Evolutionary conservation across 805 yeast genomes (phyloP), one percentile per base, ranked within the genome.

Genomic region (Yamadazyma nakazawae): DNA sequence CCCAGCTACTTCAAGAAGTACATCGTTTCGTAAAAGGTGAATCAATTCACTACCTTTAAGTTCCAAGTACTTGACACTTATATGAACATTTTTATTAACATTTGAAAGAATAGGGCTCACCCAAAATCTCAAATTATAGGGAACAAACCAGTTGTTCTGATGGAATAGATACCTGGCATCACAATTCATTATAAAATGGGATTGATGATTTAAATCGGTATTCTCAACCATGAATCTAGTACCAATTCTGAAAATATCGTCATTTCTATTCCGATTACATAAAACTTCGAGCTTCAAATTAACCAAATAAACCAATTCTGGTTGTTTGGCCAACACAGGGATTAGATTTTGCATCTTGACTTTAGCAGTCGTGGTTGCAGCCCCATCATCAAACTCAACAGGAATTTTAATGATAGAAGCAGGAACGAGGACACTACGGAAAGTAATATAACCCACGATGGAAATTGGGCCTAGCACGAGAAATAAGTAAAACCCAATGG

Each of bases 61-160:
- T 11, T 28, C 38, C 21, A 45, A 30, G 24, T 28, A 36, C 34
- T 25, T 18, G 9, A 45, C 25, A 3, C 28, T 36, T n/a, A 58
- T 25, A 14, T 43, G 43, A 11, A 52, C 49, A 26, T 46, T 46
- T 34, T 52, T 54, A 36, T 56, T 45, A 38, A 56, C 49, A 38
- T 49, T 49, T 5, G 56, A 46, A 4, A 66, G 34, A 0, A 60
- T 34, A 0, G 76, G 76, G 1, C 73, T 67, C 5, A 61, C 59
- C 71, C 72, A 70, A 48, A 58, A 60, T 42, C 67, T 57, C 37
- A 68, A 56, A 46, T 65, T 62, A 53, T 62, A 70, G 0, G 76
- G 76, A 10, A 72, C 52, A 26, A 62, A 45, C 50, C 47, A 36
- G 52, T 72, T 72, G 45, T 66, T 64, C 13, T 46, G 48, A 25